Evolutionary conservation across 768 basidiomycete genomes (phyloP), one percentile per base, ranked within the genome.

Genomic region (Astraeus odoratus): DNA sequence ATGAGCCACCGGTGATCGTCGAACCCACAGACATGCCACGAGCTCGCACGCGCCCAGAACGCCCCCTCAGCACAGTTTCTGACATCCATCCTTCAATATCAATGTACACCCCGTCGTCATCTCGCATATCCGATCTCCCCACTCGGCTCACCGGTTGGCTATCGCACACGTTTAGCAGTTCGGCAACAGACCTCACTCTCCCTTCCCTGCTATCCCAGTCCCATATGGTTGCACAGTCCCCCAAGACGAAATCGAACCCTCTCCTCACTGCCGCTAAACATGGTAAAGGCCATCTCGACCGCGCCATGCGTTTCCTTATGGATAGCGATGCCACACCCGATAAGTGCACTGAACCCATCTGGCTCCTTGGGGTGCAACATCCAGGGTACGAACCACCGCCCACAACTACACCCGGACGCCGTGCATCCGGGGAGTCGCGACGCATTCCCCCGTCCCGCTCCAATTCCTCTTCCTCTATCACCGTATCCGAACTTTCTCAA

Each of bases 281-380:
- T 54, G 80, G 85, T 33, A 84, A 83, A 53, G 83, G 81, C 19
- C 81, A 84, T 47, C 64, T 88, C 40, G 86, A 88, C 68, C 86
- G 85, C 61, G 88, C 86, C 3, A 80, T 92, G 72, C 74, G 91
- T 36, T 89, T 92, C 66, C 71, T 97, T n/a, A 74, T 95, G 49
- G 94, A 97, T 67, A 79, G 80, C 53, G 94, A 97, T 64, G 80
- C 91, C 15, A 78, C 75, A 3, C 89, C 87, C 1, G 92, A 96
- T 61, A 82, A 76, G 57, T 92, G 81, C 43, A 57, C 74, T 0
- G 88, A 93, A 16, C 77, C 83, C 0, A 95, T 97, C 23, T 96
- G 92, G 92, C 65, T 96, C 2, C 72, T 96, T 19, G 94, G 93
- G 30, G 81, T 91, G 3, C 73, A 77, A 51, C 91, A 92, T 49